Base-by-base conservation (phyloP, 2,329 filamentous ascomycete species). In the Botrytis aclada region DNA sequence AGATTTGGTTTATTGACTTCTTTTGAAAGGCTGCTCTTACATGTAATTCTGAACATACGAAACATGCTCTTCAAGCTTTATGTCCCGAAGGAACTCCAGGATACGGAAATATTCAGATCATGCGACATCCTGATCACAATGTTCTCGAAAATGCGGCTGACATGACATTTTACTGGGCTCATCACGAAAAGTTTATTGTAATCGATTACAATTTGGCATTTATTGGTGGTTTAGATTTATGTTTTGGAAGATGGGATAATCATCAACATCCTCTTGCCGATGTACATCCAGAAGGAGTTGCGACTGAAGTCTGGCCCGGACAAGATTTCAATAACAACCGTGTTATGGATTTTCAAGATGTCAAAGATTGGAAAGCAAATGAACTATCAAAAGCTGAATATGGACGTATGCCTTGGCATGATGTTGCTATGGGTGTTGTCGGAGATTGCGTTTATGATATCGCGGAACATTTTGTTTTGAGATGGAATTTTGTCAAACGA, bases 321-420 rank as follows among this genome's bases (percentile, higher is more conserved):
- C 96, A 99, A 80, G 96, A 99, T 79, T 98, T 97, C 85, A 98
- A 98, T 83, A 98, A 98, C 82, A 98, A 97, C 81, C 90, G 95
- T 54, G 91, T 98, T 77, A 93, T 97, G 91, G 96, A 99, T 79
- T 99, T 98, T 81, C 88, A 98, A 78, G 92, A 91, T 45, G 96
- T 98, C 1, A 82, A 93, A 43, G 92, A 98, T 80, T 98, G 95
- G 95, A 94, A 96, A 82, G 89, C 92, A 67, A 98, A 99, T 77
- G 94, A 97, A 81, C 85, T 98, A 25, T 94, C 90, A 82, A 98
- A 98, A 83, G 90, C 92, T 4, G 93, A 97, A 66, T 97, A 91
- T 78, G 95, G 95, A 12, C 91, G 96, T 43, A 98, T 99, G 96
- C 95, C 95, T 0, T 99, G 96, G 96, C 95, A 98, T 80, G 96